Conservation (phyloP, 208 protist genomes). For the Naegleria lovaniensis region DNA sequence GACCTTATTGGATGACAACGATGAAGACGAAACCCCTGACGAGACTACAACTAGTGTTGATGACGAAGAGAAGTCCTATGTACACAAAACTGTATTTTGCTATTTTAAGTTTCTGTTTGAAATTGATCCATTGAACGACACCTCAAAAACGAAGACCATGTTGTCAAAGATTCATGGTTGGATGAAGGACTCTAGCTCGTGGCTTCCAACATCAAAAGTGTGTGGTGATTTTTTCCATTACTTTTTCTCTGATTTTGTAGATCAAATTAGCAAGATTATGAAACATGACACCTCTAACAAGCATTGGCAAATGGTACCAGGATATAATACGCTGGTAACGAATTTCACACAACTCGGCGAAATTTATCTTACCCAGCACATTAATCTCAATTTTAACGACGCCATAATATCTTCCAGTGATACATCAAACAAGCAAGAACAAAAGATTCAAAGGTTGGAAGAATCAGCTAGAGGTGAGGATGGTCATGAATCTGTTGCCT, state of each 20-base stretch:
- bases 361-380: not conserved
- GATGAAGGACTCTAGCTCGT: not conserved
- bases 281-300: not conserved
- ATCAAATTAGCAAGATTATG: slow-evolving; percentile 3
- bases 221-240: not conserved
- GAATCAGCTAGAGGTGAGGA: not conserved
- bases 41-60: not conserved
- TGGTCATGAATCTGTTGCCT: not conserved
- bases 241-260: slow-evolving; percentile 18
- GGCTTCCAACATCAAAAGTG: not conserved
- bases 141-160: not conserved
- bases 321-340: not conserved
- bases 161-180: not conserved
- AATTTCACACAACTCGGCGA: not conserved
- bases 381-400: not conserved
- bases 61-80: not conserved
- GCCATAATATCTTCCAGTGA: no score
- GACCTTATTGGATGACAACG: not conserved
- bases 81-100: not conserved
- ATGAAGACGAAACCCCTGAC: not conserved
- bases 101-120: not conserved
- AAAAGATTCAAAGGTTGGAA: not conserved
- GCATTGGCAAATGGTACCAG: not conserved
- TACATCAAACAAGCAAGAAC: not conserved
- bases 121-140: not conserved